These are phyloP conservation scores for Skeletonema grethae DNA, from an alignment of 108 stramenopile genomes.

Conservation along the genomic window DNA sequence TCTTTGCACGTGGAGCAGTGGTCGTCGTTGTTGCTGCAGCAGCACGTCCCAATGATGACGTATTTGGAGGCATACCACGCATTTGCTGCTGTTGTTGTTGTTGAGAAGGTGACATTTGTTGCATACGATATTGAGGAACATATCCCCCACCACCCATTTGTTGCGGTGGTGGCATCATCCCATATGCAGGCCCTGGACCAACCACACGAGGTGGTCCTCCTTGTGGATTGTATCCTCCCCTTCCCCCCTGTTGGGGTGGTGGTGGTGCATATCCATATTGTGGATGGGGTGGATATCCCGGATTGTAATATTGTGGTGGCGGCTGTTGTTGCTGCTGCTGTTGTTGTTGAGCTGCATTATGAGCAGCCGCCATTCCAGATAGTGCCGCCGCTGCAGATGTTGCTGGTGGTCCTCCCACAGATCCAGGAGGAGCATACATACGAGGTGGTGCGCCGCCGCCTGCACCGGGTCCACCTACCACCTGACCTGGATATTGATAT, in stretches of 20 bases:
- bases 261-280: conserved; percentile 3
- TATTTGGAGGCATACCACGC: background rate
- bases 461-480: background rate
- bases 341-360: conserved; percentile 1
- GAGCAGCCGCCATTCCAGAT: conserved; percentile 3
- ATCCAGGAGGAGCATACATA: background rate
- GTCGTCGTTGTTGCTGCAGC: background rate
- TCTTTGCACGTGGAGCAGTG: conserved; percentile 5
- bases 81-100: background rate
- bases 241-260: background rate
- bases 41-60: conserved; percentile 1
- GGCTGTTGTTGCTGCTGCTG: background rate
- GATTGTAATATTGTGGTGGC: conserved; percentile 4
- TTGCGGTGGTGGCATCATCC: conserved; percentile 2
- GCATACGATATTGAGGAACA: conserved; percentile 6
- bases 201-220: background rate
- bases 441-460: background rate
- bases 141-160: background rate
- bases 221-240: background rate
- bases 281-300: background rate
- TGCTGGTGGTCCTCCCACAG: background rate
- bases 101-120: background rate
- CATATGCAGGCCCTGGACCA: background rate
- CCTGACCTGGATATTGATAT: background rate
- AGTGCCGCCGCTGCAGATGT: background rate